Conservation (phyloP, 106 monocot genomes). For the Dendrobium huoshanense region DNA sequence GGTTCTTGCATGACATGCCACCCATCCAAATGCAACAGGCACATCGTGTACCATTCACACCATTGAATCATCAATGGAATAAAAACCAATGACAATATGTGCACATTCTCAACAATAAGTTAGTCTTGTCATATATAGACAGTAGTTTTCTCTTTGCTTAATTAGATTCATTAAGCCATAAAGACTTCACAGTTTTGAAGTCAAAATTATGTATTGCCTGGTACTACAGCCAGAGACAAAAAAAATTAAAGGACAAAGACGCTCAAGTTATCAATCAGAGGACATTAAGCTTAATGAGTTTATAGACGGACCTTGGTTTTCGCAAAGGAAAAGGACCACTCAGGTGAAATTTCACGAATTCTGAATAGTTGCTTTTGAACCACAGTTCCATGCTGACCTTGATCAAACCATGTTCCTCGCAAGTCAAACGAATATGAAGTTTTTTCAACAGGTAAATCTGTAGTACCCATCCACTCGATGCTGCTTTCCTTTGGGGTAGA, state of each 20-base stretch:
- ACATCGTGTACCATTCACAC: not conserved
- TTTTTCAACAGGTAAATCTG: conserved; percentile 14
- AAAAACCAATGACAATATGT: not conserved
- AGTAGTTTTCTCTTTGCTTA: not conserved
- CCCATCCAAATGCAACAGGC: not conserved
- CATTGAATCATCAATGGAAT: not conserved
- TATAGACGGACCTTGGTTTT: conserved; percentile 45
- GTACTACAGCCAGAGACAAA: not conserved
- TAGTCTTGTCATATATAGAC: not conserved
- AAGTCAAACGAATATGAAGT: conserved; percentile 14
- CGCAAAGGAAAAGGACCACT: conserved; percentile 77
- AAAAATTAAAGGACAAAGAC: not conserved
- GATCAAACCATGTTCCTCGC: conserved; percentile 28
- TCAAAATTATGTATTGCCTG: not conserved
- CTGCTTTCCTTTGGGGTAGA: conserved; percentile 4
- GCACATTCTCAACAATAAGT: not conserved
- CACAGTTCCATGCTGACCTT: conserved; percentile 30
- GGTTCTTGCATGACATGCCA: not conserved
- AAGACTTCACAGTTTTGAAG: not conserved
- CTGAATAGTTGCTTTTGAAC: conserved; percentile 43
- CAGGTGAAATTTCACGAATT: conserved; percentile 73
- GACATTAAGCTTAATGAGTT: not conserved
- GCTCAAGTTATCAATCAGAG: not conserved
- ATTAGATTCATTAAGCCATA: not conserved
- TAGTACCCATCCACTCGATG: conserved; percentile 28